Conservation (phyloP, 495 filamentous ascomycete species). For the Neurospora sublineolata region DNA sequence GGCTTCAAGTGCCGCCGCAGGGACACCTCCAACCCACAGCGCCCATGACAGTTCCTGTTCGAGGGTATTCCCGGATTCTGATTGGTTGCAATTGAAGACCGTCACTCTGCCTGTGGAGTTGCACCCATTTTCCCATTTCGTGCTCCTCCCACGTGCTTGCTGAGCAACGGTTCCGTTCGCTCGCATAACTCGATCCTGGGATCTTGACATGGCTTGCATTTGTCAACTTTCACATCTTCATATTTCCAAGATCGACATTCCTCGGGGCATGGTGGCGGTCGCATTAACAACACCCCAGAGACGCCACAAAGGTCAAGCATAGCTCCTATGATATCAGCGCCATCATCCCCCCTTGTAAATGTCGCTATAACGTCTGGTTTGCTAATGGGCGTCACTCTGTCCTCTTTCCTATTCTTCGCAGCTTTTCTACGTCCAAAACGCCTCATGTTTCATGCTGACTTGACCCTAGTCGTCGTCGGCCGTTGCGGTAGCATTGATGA, state of each 20-base stretch:
- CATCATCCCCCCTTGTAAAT: not conserved
- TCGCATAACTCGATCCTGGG: not conserved
- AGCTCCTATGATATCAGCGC: not conserved
- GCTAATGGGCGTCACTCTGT: not conserved
- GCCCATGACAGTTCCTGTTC: not conserved
- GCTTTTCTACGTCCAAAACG: not conserved
- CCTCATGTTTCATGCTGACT: not conserved
- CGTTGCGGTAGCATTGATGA: not conserved
- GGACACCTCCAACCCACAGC: not conserved
- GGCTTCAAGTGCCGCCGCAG: not conserved
- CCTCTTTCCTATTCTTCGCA: not conserved
- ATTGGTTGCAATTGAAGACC: not conserved
- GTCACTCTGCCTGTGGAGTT: not conserved
- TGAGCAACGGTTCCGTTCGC: not conserved
- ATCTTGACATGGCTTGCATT: not conserved
- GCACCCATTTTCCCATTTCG: not conserved
- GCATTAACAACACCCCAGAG: not conserved
- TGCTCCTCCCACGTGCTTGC: not conserved
- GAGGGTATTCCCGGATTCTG: not conserved
- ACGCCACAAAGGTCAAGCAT: not conserved
- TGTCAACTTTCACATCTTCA: not conserved
- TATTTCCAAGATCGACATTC: not conserved
- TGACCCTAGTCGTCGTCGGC: not conserved
- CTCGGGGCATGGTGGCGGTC: not conserved
- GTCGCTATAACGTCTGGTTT: not conserved